Evolutionary conservation across 345 rosid species (phyloP), one percentile per base, ranked within the genome.

Genomic region (Melastoma malabathricum): DNA sequence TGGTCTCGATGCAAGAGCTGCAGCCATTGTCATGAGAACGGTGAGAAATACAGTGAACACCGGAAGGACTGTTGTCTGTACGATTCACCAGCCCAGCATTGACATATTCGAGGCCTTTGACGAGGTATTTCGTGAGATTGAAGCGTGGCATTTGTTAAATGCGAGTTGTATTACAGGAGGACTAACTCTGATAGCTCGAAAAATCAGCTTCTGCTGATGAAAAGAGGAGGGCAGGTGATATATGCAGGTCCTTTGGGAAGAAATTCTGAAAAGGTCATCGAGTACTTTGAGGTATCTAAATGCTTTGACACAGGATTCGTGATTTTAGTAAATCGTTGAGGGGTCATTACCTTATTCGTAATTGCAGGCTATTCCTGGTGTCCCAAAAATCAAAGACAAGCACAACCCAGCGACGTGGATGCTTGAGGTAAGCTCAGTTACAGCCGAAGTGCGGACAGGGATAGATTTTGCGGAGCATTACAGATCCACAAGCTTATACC

Each of bases 401-500:
- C 75, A 77, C 63, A 87, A 87, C 61, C 96, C 94, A 2, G 94
- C 96, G 1, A 83, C 94, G 43, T 87, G 96, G 96, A 83, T 83
- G 89, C 73, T 87, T 44, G 96, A 83, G 83, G 96, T 81, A 61
- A 87, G 85, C 71, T 81, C 94, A n/a, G 38, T 69, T 10, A 82
- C 94, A 38, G 77, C 76, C 17, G 96, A 87, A 68, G 52, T 71
- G 0, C 68, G 70, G 29, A 83, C 83, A 15, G 70, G 70, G 58
- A 72, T 76, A 15, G 96, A 87, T 68, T 83, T 87, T 58, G 87
- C 89, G 10, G 83, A 87, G 41, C 48, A 69, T 58, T 77, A 81
- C 78, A 69, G 61, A 45, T 64, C 75, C 20, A 74, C 94, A 54
- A 51, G 82, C 22, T 72, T 83, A 54, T 23, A 60, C 62, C 72